Evolutionary conservation across 352 stramenopile species (phyloP).

Genomic region (Globisporangium takayamanum): DNA sequence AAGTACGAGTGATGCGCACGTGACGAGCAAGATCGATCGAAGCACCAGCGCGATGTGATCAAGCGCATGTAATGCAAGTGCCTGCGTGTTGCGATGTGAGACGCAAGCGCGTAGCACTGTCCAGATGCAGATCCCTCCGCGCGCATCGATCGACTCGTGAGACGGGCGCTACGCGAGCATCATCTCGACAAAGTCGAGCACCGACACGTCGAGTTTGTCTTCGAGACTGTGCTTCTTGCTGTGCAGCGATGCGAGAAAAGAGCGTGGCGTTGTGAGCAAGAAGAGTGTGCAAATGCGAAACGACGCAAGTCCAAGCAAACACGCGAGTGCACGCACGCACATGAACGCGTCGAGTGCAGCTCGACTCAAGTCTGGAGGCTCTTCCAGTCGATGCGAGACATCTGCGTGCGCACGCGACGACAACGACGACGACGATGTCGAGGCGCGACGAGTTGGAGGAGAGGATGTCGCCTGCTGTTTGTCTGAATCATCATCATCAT

Average conservation of each 20-base stretch:
- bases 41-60: background rate
- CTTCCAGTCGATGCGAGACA: background rate
- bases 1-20: slow-evolving; percentile 60
- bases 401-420: too few relatives aligned
- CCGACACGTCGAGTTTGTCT: slow-evolving; percentile 34
- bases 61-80: background rate
- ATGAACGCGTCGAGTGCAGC: slow-evolving; percentile 23
- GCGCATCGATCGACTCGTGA: background rate
- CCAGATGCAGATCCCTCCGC: too few relatives aligned
- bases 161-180: slow-evolving; percentile 36
- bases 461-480: too few relatives aligned
- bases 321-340: slow-evolving; percentile 13
- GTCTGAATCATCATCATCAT: slow-evolving; percentile 1
- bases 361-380: slow-evolving; percentile 2
- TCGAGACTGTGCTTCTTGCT: slow-evolving; percentile 44
- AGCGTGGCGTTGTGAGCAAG: background rate
- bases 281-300: background rate
- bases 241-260: background rate
- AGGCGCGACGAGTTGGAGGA: too few relatives aligned
- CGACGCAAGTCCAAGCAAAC: background rate
- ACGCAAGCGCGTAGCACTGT: background rate
- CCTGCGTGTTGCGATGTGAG: too few relatives aligned
- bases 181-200: slow-evolving; percentile 62
- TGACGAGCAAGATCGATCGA: slow-evolving; percentile 1
- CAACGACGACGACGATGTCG: too few relatives aligned